Evolutionary conservation across 225 moss, liverwort and hornwort genomes (phyloP), one percentile per base, ranked within the genome.

Genomic region (Bryoerythrophyllum caledonicum): DNA sequence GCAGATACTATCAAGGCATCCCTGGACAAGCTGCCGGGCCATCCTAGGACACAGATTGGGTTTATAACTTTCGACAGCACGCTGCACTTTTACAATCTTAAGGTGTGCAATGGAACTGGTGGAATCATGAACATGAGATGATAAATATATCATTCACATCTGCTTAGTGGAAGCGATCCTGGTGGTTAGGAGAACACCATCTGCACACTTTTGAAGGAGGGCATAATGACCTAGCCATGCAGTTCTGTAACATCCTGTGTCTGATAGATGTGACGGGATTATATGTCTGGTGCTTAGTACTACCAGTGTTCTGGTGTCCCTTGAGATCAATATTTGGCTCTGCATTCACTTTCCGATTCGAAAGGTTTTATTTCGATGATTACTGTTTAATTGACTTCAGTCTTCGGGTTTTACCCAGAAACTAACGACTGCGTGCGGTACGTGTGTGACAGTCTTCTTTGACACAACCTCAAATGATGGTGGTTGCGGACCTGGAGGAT

Each of bases 381-480:
- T 27, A 8, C 34, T 43, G 43, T 65, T 16, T 24, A 10, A 55
- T 40, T 72, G 44, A 26, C 23, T 65, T 13, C n/a, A 70, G 19
- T 34, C 0, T 62, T n/a, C 57, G 32, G 51, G 27, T 63, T 34
- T 2, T 73, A 68, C n/a, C 5, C 2, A 40, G 40, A 56, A 24
- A 17, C 16, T 64, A 40, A 80, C 5, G 34, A 68, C 19, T 65
- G 37, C 4, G 2, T 81, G 49, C 2, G 75, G 26, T n/a, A 44
- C 79, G 54, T 51, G 14, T 78, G 44, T 60, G 23, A 80, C 88
- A 97, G 97, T 94, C 93, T 58, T 91, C 94, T 2, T 86, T 99
- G 83, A 99, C 95, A 44, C 95, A 99, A 83, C 99, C 99, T 56
- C 99, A 99, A 88, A 99, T 99, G 99, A 99, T 99, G 99, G 99